These are phyloP conservation scores for Picochlorum costavermella DNA, from an alignment of 139 green algal species.

Conservation along the genomic window DNA sequence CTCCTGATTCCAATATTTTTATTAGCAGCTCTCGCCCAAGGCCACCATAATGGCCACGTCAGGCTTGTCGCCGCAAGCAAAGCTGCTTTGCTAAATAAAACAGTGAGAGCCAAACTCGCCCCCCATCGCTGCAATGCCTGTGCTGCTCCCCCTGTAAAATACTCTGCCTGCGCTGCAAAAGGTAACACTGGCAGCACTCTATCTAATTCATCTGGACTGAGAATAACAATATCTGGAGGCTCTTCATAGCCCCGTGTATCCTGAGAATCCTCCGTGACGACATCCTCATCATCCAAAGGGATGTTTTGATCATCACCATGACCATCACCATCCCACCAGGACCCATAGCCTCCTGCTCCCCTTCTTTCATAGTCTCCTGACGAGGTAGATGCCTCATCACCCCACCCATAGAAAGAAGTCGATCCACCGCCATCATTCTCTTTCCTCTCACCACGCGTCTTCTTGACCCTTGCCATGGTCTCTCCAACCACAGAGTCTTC, in stretches of 20 bases:
- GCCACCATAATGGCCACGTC: slow-evolving; percentile 62
- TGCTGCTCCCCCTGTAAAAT: slow-evolving; percentile 24
- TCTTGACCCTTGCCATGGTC: neutral
- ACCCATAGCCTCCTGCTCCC: neutral
- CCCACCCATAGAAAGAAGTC: neutral
- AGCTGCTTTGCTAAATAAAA: slow-evolving; percentile 49
- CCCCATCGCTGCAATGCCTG: slow-evolving; percentile 43
- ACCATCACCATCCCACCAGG: too few species aligned
- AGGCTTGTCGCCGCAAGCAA: slow-evolving; percentile 51
- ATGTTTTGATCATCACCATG: too few species aligned
- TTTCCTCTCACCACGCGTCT: neutral
- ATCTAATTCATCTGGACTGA: slow-evolving; percentile 31
- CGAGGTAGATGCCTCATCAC: neutral
- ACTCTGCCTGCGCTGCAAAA: slow-evolving; percentile 40
- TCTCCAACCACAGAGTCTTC: neutral
- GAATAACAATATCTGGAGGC: slow-evolving; percentile 22
- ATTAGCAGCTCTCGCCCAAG: slow-evolving; percentile 40
- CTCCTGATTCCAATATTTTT: slow-evolving; percentile 29
- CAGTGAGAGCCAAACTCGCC: slow-evolving; percentile 35
- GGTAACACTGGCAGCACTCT: slow-evolving; percentile 47
- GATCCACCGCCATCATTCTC: too few species aligned
- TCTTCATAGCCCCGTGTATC: neutral
- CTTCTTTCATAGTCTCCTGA: neutral
- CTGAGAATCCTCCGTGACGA: neutral
- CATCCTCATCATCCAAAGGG: neutral